Evolutionary conservation across 1,284 basidiomycete genomes (phyloP), one percentile per base, ranked within the genome.

Genomic region (Apiotrichum laibachii): DNA sequence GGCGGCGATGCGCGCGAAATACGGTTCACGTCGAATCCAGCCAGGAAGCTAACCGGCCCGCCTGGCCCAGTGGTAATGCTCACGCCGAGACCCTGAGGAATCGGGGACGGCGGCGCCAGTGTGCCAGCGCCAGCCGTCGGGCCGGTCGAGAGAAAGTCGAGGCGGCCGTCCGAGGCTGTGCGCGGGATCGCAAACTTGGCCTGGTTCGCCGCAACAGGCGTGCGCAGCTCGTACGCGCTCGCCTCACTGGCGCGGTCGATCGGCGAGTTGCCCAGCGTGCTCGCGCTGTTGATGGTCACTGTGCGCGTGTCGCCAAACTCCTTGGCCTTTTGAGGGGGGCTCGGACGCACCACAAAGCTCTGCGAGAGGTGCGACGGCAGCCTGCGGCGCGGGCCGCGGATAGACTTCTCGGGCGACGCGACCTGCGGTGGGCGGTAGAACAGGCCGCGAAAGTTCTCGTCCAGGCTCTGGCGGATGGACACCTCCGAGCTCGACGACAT

Each of bases 381-480:
- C 22, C 45, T 22, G 26, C 35, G 40, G 39, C 54, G 39, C 19
- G 45, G 33, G 37, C 19, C 31, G 35, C 43, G 45, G 39, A 33
- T 22, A 22, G 44, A 19, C 35, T 42, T n/a, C 37, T 47, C n/a
- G 18, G 59, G 54, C 43, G 56, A 47, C 43, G 50, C 22, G 45
- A 72, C 67, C 26, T 64, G 57, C 2, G 75, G 75, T 3, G 75
- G 72, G 12, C 72, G 69, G 64, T 73, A 77, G 67, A 77, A 77
- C 15, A 77, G 59, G 10, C 70, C 72, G 62, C 72, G 57, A 26
- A 58, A 59, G 42, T 42, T 55, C 35, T 60, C 63, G 40, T 65
- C 63, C 10, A 65, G 21, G 40, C 60, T 65, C 18, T 51, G 55
- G 43, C 57, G 57, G 42, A 57, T 16, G 8, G 57, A 60, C 2